Evolutionary conservation across 2,329 filamentous ascomycete species (phyloP).

Genomic region (Penicillium sclerotiorum): DNA sequence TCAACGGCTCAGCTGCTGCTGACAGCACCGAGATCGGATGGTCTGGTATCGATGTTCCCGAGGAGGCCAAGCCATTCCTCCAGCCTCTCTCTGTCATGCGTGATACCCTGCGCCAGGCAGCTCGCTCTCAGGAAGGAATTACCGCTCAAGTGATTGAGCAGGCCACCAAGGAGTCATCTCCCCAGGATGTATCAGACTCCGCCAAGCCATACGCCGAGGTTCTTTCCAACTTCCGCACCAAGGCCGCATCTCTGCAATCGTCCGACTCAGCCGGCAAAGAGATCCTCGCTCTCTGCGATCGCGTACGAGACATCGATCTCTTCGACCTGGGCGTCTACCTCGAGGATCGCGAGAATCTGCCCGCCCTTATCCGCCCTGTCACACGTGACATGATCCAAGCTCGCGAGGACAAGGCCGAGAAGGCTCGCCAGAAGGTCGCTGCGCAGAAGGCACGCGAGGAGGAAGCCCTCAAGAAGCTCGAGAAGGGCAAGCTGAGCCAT

Average conservation of each 20-base stretch:
- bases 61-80: constrained; percentile 62
- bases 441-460: constrained; percentile 61
- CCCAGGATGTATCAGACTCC: constrained; percentile 28
- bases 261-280: constrained; percentile 66
- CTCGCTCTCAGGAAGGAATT: constrained; percentile 53
- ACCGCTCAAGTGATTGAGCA: constrained; percentile 41
- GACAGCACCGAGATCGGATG: constrained; percentile 58
- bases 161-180: constrained; percentile 36
- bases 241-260: constrained; percentile 40
- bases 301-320: constrained; percentile 77
- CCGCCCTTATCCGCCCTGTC: constrained; percentile 72
- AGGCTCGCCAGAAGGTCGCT: constrained; percentile 48
- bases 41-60: constrained; percentile 66
- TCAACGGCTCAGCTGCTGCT: constrained; percentile 51
- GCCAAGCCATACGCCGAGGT: constrained; percentile 52
- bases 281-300: constrained; percentile 75
- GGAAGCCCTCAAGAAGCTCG: constrained; percentile 54
- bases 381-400: constrained; percentile 60
- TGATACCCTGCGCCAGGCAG: constrained; percentile 60
- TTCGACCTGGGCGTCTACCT: constrained; percentile 84
- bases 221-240: constrained; percentile 46
- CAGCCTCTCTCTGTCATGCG: constrained; percentile 61
- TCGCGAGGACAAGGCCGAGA: constrained; percentile 57
- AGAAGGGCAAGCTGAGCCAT: constrained; percentile 61
- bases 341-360: constrained; percentile 72